These are phyloP conservation scores for Pseudoscleropodium purum DNA, from an alignment of 225 moss, liverwort and hornwort genomes.

Conservation along the genomic window DNA sequence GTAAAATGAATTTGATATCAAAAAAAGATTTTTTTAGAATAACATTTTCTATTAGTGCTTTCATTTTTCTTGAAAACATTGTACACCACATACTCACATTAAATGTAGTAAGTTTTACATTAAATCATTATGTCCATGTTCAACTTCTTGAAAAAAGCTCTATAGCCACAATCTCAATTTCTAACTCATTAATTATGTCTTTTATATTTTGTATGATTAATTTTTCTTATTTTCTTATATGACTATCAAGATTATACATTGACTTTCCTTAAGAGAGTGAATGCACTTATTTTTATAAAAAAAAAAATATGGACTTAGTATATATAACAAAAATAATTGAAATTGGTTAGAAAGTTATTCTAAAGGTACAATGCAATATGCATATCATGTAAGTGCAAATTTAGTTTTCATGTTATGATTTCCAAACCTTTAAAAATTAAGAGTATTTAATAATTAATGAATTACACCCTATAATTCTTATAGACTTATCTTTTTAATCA, in stretches of 20 bases:
- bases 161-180: background rate
- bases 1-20: background rate
- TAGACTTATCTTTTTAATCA: background rate
- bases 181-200: background rate
- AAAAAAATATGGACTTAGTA: background rate
- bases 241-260: background rate
- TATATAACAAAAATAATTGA: background rate
- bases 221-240: background rate
- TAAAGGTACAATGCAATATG: background rate
- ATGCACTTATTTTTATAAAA: background rate
- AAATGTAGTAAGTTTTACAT: background rate
- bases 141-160: background rate
- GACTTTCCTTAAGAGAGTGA: fast-evolving
- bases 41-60: background rate
- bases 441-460: background rate
- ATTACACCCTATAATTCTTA: background rate
- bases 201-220: background rate
- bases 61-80: background rate
- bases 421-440: background rate
- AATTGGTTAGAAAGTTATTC: background rate
- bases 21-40: fast-evolving
- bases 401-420: background rate
- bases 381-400: fast-evolving
- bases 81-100: background rate
- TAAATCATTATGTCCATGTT: background rate